phyloP scores from a whole-genome alignment of 2,329 filamentous ascomycete genomes.

The Coleophoma crateriformis region DNA sequence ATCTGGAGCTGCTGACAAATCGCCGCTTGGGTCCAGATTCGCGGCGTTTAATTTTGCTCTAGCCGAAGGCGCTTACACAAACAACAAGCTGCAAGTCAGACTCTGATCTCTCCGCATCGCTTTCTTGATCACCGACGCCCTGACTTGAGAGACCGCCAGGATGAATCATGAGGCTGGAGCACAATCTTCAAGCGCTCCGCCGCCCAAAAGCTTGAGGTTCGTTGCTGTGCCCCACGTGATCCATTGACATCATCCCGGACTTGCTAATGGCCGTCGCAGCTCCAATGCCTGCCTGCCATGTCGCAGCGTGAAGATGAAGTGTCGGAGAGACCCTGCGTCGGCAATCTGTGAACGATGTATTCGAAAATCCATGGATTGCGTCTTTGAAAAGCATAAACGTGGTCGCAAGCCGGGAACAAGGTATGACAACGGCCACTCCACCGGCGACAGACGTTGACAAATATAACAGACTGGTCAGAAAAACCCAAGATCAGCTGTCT shows the following conservation, averaged over 20 bases:
- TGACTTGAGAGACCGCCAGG: background rate
- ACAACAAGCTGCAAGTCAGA: no score
- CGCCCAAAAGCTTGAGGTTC: background rate
- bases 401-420: constrained; percentile 32
- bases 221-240: background rate
- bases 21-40: no score
- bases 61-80: no score
- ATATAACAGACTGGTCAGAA: background rate
- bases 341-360: constrained; percentile 30
- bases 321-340: constrained; percentile 17
- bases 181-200: background rate
- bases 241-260: background rate
- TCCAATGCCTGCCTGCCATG: constrained; percentile 30
- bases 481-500: background rate
- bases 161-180: background rate
- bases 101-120: background rate
- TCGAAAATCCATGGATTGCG: constrained; percentile 30
- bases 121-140: background rate
- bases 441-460: background rate
- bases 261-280: background rate
- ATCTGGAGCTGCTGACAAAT: no score
- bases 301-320: constrained; percentile 34
- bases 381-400: constrained; percentile 32
- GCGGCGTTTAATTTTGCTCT: no score
- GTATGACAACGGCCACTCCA: constrained; percentile 12